Evolutionary conservation across 192 early-diverging fungal genomes (phyloP).

Genomic region (Gaertneriomyces sp.): DNA sequence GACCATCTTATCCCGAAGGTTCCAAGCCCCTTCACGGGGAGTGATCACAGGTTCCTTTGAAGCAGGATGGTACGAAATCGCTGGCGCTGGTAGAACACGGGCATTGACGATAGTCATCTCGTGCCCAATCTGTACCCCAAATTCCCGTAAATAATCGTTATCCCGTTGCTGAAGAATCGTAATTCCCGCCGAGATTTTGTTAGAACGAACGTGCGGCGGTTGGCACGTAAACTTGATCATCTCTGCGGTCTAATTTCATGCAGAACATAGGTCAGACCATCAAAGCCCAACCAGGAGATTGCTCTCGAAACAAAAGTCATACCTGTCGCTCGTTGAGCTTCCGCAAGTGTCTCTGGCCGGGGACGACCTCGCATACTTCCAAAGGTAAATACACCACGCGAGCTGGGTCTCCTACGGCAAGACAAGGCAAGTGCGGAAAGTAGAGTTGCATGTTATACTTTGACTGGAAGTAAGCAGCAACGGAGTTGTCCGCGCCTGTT

Average conservation of each 20-base stretch:
- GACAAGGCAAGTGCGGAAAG: constrained; percentile 76
- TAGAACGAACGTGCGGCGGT: constrained; percentile 74
- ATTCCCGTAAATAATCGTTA: constrained; percentile 73
- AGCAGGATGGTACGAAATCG: constrained; percentile 66
- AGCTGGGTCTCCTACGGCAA: constrained; percentile 62
- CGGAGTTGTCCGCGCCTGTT: constrained; percentile 55
- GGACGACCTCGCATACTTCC: constrained; percentile 81
- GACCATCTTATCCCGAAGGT: constrained; percentile 77
- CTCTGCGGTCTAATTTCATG: constrained; percentile 70
- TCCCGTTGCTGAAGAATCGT: constrained; percentile 60
- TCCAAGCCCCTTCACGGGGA: constrained; percentile 78
- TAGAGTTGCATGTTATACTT: constrained; percentile 68
- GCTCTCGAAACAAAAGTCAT: constrained; percentile 5
- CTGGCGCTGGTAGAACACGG: constrained; percentile 75
- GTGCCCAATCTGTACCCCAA: constrained; percentile 65
- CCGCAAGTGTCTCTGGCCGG: constrained; percentile 78
- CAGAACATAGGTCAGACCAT: not conserved
- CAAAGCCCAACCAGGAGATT: not conserved
- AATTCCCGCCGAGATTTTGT: constrained; percentile 79
- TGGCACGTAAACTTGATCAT: constrained; percentile 94
- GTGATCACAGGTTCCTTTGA: constrained; percentile 59
- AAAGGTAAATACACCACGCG: constrained; percentile 75
- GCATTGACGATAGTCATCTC: constrained; percentile 70
- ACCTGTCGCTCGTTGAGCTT: constrained; percentile 74
- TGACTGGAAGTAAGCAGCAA: constrained; percentile 74